A percentile compares a stretch with the other conserved stretches of the same genome.
phyloP scores from a whole-genome alignment of 805 yeast genomes.

The Diddensiella transvaalensis region DNA sequence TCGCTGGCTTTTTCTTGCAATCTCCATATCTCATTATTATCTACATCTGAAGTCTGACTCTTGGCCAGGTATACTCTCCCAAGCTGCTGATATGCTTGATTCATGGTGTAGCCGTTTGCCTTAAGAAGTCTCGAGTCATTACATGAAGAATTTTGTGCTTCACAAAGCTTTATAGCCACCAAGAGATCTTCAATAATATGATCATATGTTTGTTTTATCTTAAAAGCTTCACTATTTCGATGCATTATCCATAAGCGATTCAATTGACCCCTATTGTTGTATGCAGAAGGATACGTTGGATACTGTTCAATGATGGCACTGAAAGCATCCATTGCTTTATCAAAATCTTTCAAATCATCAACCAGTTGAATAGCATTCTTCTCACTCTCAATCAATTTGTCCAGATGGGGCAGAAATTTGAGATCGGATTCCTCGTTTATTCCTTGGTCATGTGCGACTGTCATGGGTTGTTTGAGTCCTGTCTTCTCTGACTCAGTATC shows the following conservation, averaged over 20 bases:
- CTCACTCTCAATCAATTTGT: neutral
- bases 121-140: neutral
- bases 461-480: neutral
- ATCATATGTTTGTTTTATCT: constrained; percentile 4
- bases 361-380: neutral
- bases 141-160: neutral
- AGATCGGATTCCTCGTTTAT: no score
- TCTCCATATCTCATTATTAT: constrained; percentile 24
- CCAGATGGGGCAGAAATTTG: neutral
- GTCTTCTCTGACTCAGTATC: neutral
- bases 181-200: constrained; percentile 24
- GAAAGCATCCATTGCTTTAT: constrained; percentile 21
- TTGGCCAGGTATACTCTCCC: constrained; percentile 1
- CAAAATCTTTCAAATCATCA: neutral
- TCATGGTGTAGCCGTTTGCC: neutral
- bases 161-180: constrained; percentile 24
- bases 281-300: constrained; percentile 34
- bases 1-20: constrained; percentile 30
- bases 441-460: no score
- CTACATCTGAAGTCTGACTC: neutral
- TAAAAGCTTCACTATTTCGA: neutral
- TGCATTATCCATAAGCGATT: constrained; percentile 9
- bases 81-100: constrained; percentile 5
- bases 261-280: constrained; percentile 35
- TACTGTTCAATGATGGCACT: constrained; percentile 20